Base-by-base conservation (phyloP, 1,139 yeast species). In the Suhomyces coccinellae region DNA sequence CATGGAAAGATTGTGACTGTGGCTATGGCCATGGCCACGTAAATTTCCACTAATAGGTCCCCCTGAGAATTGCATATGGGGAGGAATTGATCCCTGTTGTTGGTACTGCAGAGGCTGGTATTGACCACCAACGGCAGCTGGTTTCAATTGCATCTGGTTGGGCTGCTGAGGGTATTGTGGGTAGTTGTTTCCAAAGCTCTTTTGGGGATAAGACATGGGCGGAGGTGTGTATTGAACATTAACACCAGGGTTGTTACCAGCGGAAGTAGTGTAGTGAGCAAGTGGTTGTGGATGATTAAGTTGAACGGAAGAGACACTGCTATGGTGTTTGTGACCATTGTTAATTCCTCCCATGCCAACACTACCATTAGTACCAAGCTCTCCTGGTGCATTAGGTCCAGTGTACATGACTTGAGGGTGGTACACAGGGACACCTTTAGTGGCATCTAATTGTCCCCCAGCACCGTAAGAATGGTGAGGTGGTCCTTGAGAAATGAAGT, bases 301-400 rank as follows among this genome's bases (percentile, higher is more conserved):
- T 26, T 48, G 51, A 22, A 46, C 31, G 6, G 50, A 48, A 7
- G 52, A 48, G 9, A 48, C 47, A 31, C 52, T 48, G 17, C 40
- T 36, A 14, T 46, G 47, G 12, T 44, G 50, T 24, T 44, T 48
- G 12, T 36, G 44, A 11, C 41, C 37, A 27, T 14, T 28, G 14
- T 24, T 24, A 17, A 33, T n/a, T 26, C 35, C 24, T 20, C 24
- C 24, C 24, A 20, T 20, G 24, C 24, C 33, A 14, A 45, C 20
- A 28, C 27, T 32, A 12, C 45, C 45, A 42, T 33, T 36, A 27
- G 33, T 39, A 27, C 33, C 35, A 17, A 30, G 9, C 16, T 45
- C 45, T 22, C 36, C 24, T 12, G 49, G 33, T 29, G 40, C 27
- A 16, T 30, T 32, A 27, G 43, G 24, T 15, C 48, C 46, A 5